A percentile compares a stretch with the other conserved stretches of the same genome.
Evolutionary conservation across 805 yeast species (phyloP).

Genomic region (Brettanomyces sp.): DNA sequence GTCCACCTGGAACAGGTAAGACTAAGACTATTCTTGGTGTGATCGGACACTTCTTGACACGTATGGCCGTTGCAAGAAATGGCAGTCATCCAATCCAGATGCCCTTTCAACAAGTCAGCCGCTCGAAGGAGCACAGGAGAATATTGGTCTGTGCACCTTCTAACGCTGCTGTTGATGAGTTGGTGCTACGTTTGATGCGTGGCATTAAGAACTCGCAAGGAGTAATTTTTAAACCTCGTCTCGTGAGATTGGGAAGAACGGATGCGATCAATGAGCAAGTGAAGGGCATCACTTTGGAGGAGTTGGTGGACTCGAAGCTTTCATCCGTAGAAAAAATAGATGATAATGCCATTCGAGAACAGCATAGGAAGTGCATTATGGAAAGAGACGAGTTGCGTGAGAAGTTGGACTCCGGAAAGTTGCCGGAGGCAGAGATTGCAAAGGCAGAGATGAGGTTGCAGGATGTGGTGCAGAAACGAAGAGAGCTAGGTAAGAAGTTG

Average conservation of each 20-base stretch:
- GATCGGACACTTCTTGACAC: conserved; percentile 63
- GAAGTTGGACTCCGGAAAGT: conserved; percentile 17
- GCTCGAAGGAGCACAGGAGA: conserved; percentile 31
- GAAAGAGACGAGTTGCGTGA: conserved; percentile 50
- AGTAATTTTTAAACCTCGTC: conserved; percentile 42
- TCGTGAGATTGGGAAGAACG: conserved; percentile 82
- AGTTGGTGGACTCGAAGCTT: conserved; percentile 59
- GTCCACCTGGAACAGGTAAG: conserved; percentile 99
- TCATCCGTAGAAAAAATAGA: conserved; percentile 27
- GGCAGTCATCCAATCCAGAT: background rate
- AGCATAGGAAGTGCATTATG: conserved; percentile 40
- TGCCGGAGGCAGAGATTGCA: conserved; percentile 34
- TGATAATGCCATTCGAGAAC: conserved; percentile 40
- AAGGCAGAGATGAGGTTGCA: conserved; percentile 42
- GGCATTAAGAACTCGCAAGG: conserved; percentile 61
- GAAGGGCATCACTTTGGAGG: conserved; percentile 76
- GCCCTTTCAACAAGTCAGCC: conserved; percentile 1
- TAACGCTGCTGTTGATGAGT: conserved; percentile 97
- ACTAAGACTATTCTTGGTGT: conserved; percentile 94
- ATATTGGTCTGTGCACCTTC: conserved; percentile 94
- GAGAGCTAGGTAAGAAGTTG: conserved; percentile 59
- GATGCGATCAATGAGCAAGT: conserved; percentile 83
- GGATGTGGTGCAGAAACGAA: conserved; percentile 50
- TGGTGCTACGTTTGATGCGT: conserved; percentile 67
- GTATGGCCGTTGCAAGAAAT: conserved; percentile 1